Evolutionary conservation across 768 basidiomycete species (phyloP).

Genomic region (Lactifluus hygrophoroides): DNA sequence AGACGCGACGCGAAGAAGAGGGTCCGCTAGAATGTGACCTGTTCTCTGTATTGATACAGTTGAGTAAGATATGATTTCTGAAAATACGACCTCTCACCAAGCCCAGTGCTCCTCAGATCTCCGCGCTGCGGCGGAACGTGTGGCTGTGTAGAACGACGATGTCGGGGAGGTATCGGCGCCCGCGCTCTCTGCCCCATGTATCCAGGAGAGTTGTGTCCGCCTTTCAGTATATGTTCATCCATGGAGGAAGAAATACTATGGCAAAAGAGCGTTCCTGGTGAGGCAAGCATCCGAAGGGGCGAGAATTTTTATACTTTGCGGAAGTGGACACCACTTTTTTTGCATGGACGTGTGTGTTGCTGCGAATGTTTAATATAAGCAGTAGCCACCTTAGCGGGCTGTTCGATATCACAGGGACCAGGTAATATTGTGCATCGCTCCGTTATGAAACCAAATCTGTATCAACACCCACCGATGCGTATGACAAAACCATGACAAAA

Average conservation of each 20-base stretch:
- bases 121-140: not conserved
- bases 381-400: not conserved
- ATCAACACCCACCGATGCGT: no score
- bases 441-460: constrained; percentile 3
- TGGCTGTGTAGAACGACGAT: not conserved
- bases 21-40: not conserved
- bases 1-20: not conserved
- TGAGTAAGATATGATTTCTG: not conserved
- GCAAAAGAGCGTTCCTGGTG: constrained; percentile 1
- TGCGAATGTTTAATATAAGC: constrained; percentile 6
- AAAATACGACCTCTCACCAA: not conserved
- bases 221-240: constrained; percentile 11
- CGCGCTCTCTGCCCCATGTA: constrained; percentile 6
- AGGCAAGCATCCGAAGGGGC: constrained; percentile 2
- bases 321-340: not conserved
- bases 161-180: constrained; percentile 1
- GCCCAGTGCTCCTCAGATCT: not conserved
- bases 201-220: not conserved
- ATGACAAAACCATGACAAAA: no score
- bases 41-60: not conserved
- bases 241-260: constrained; percentile 6
- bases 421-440: not conserved
- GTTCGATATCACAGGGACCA: not conserved
- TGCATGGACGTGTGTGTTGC: not conserved
- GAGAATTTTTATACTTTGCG: constrained; percentile 7